Evolutionary conservation across 768 basidiomycete genomes (phyloP).

Genomic region (Udeniomyces megalosporus): DNA sequence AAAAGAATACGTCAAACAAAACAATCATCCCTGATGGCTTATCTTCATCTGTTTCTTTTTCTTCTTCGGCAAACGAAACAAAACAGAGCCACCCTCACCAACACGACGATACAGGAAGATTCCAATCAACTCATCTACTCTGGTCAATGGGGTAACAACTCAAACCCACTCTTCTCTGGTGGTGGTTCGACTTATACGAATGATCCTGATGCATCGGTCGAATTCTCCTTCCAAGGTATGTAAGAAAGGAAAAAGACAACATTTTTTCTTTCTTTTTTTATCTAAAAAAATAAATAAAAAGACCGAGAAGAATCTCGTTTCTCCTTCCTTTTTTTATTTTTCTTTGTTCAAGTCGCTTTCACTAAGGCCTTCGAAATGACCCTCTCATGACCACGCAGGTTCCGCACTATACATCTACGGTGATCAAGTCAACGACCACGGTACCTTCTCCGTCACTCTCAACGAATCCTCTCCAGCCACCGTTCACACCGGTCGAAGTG

Average conservation of each 20-base stretch:
- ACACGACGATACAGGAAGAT: slow-evolving; percentile 25
- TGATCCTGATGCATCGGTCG: slow-evolving; percentile 19
- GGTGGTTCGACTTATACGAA: slow-evolving; percentile 25
- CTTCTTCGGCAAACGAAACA: neutral
- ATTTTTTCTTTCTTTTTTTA: neutral
- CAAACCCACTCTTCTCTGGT: slow-evolving; percentile 22
- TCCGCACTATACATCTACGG: slow-evolving; percentile 29
- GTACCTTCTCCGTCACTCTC: slow-evolving; percentile 22
- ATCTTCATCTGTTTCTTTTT: neutral
- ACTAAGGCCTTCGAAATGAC: no score
- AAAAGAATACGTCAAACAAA: neutral
- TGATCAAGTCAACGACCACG: slow-evolving; percentile 29
- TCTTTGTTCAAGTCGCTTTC: no score
- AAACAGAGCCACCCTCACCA: slow-evolving; percentile 21
- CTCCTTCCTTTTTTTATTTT: no score
- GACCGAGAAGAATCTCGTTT: neutral
- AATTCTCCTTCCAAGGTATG: slow-evolving; percentile 22
- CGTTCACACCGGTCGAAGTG: slow-evolving; percentile 20
- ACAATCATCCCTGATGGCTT: neutral
- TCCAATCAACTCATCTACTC: slow-evolving; percentile 20
- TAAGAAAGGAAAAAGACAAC: neutral
- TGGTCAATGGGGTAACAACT: slow-evolving; percentile 24
- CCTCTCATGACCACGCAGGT: no score
- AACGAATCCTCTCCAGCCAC: slow-evolving; percentile 13
- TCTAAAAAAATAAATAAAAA: no score